These are phyloP conservation scores for Strobilomyces echinocephalus DNA, from an alignment of 768 basidiomycete species.

Conservation along the genomic window DNA sequence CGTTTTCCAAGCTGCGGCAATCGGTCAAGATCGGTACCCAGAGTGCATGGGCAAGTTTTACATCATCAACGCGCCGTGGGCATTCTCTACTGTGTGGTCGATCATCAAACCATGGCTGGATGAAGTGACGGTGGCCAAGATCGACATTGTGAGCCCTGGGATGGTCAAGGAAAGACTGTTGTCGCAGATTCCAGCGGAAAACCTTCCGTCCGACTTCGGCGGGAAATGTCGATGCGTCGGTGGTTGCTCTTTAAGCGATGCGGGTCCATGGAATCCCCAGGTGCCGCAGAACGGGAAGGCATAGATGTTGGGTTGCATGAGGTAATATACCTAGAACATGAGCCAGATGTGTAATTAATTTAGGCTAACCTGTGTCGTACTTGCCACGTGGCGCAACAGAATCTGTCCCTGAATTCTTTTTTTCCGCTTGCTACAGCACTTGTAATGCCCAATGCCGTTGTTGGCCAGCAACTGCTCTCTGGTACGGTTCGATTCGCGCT, in stretches of 20 bases:
- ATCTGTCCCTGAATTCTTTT: neutral
- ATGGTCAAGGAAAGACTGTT: constrained; percentile 69
- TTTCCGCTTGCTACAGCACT: neutral
- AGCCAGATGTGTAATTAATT: too few relatives aligned
- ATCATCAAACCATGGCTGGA: constrained; percentile 93
- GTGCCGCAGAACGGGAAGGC: constrained; percentile 11
- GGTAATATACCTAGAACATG: too few relatives aligned
- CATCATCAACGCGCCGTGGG: constrained; percentile 96
- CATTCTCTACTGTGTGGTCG: constrained; percentile 84
- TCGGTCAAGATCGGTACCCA: constrained; percentile 91
- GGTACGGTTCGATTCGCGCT: constrained; percentile 10
- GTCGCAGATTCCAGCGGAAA: constrained; percentile 78
- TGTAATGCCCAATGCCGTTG: constrained; percentile 15
- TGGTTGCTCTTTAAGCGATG: constrained; percentile 85
- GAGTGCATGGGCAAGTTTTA: constrained; percentile 98
- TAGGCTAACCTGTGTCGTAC: neutral
- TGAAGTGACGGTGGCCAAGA: constrained; percentile 91
- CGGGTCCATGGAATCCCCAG: constrained; percentile 78
- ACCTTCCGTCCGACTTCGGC: constrained; percentile 81
- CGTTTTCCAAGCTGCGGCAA: constrained; percentile 64
- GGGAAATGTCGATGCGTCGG: constrained; percentile 72
- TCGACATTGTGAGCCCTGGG: constrained; percentile 75
- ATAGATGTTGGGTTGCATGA: constrained; percentile 11
- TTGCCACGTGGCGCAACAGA: too few relatives aligned
- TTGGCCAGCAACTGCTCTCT: constrained; percentile 28